These are phyloP conservation scores for Breynia disticha DNA, from an alignment of 441 rosid genomes.

Conservation along the genomic window DNA sequence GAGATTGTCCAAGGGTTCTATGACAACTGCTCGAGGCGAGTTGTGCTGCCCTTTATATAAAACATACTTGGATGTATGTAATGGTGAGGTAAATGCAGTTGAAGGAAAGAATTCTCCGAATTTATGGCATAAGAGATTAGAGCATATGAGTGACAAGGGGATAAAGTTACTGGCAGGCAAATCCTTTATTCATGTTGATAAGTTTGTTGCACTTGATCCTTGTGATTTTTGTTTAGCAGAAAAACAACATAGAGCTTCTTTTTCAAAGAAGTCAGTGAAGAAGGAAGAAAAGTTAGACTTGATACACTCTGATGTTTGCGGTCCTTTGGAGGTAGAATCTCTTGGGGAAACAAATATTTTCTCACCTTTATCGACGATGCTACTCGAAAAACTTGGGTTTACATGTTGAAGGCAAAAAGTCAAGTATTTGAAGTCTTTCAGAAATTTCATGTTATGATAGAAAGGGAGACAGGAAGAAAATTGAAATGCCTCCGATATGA, in stretches of 20 bases:
- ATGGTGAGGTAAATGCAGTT: not conserved
- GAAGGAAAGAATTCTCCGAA: not conserved
- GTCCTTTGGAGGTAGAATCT: conserved; percentile 4
- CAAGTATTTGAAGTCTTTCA: not conserved
- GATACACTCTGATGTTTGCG: conserved; percentile 10
- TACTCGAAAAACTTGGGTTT: conserved; percentile 1
- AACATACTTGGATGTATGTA: no score
- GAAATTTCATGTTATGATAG: conserved; percentile 5
- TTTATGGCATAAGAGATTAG: conserved; percentile 8
- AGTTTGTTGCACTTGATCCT: not conserved
- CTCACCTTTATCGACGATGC: conserved; percentile 10
- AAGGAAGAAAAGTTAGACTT: not conserved
- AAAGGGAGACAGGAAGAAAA: not conserved
- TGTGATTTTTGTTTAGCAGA: conserved; percentile 7
- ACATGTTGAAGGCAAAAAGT: not conserved
- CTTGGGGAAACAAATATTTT: conserved; percentile 4
- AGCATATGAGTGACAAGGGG: conserved; percentile 2
- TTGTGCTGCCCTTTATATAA: no score
- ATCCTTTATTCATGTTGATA: not conserved
- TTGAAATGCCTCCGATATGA: conserved; percentile 1
- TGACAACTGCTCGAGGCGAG: no score
- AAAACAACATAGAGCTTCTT: conserved; percentile 5
- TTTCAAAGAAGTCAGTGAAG: not conserved
- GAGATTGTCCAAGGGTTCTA: no score
- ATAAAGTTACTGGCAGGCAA: not conserved